A percentile compares a stretch with the other conserved stretches of the same genome.
Conservation (phyloP, 371 early-diverging fungal genomes). For the Capillidium heterosporum region DNA sequence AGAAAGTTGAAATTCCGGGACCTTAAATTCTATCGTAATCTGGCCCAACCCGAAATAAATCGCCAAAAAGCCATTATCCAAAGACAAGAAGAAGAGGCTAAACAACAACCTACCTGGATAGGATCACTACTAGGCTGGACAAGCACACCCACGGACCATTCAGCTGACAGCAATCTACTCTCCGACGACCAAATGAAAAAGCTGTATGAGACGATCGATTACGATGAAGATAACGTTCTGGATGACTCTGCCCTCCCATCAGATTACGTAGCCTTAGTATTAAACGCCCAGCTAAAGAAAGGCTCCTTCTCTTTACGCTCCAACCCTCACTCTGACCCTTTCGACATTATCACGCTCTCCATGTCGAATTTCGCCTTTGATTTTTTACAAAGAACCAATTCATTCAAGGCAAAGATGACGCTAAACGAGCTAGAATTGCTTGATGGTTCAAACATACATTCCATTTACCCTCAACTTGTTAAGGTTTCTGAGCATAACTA, state of each 20-base stretch:
- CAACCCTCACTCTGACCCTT: slow-evolving; percentile 37
- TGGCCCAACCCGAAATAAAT: slow-evolving; percentile 50
- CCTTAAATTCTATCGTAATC: slow-evolving; percentile 72
- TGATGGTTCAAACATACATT: slow-evolving; percentile 56
- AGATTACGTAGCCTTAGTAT: slow-evolving; percentile 49
- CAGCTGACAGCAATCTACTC: slow-evolving; percentile 22
- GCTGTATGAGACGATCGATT: slow-evolving; percentile 89
- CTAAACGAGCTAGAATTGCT: slow-evolving; percentile 57
- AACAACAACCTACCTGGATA: background rate
- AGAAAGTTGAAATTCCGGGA: slow-evolving; percentile 68
- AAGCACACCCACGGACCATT: slow-evolving; percentile 13
- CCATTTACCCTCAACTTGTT: slow-evolving; percentile 65
- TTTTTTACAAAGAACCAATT: slow-evolving; percentile 42
- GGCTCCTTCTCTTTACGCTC: slow-evolving; percentile 72
- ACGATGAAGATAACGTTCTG: slow-evolving; percentile 58
- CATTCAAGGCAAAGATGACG: slow-evolving; percentile 47
- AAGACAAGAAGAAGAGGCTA: slow-evolving; percentile 11
- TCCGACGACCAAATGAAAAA: slow-evolving; percentile 66
- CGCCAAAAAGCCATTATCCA: slow-evolving; percentile 51
- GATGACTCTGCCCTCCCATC: slow-evolving; percentile 52
- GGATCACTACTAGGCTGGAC: slow-evolving; percentile 47
- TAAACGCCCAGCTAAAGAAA: slow-evolving; percentile 51
- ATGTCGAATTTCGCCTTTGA: slow-evolving; percentile 14
- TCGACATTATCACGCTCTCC: slow-evolving; percentile 35
- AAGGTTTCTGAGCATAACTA: slow-evolving; percentile 46